Conservation (phyloP, 768 basidiomycete genomes). For the Boletus insuetus region DNA sequence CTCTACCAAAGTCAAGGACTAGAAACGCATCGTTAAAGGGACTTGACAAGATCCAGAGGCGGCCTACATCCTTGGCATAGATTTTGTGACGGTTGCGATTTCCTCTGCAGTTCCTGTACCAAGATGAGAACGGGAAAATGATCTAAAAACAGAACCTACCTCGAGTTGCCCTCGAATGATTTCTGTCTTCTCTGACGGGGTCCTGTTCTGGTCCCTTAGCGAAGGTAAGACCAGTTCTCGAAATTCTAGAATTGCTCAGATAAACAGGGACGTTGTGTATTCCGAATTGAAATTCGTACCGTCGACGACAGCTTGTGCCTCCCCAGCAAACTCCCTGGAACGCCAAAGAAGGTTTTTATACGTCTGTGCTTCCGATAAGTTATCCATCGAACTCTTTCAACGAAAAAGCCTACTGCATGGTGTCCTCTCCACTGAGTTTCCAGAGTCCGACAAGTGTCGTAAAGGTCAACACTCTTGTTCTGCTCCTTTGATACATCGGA, state of each 20-base stretch:
- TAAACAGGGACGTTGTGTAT: background rate
- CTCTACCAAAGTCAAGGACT: constrained; percentile 18
- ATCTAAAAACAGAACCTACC: background rate
- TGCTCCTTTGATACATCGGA: constrained; percentile 8
- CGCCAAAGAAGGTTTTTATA: constrained; percentile 18
- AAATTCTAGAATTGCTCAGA: constrained; percentile 5
- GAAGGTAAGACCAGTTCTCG: constrained; percentile 15
- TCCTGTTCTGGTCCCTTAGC: constrained; percentile 6
- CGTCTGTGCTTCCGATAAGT: constrained; percentile 2
- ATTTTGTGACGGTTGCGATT: constrained; percentile 17
- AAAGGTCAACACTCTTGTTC: constrained; percentile 3
- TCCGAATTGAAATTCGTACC: background rate
- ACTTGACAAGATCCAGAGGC: background rate
- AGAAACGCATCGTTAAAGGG: background rate
- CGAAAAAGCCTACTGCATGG: constrained; percentile 1
- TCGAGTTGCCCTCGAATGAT: constrained; percentile 16
- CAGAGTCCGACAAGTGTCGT: constrained; percentile 9
- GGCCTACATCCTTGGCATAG: constrained; percentile 19
- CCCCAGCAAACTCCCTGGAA: constrained; percentile 20
- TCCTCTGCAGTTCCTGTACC: constrained; percentile 11
- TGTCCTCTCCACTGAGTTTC: constrained; percentile 17
- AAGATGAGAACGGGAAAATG: constrained; percentile 1
- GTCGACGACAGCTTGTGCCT: constrained; percentile 17
- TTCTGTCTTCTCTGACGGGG: constrained; percentile 7
- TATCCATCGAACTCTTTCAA: too few relatives aligned